Conservation (phyloP, 2,329 filamentous ascomycete species). For the Aspergillus persii region DNA sequence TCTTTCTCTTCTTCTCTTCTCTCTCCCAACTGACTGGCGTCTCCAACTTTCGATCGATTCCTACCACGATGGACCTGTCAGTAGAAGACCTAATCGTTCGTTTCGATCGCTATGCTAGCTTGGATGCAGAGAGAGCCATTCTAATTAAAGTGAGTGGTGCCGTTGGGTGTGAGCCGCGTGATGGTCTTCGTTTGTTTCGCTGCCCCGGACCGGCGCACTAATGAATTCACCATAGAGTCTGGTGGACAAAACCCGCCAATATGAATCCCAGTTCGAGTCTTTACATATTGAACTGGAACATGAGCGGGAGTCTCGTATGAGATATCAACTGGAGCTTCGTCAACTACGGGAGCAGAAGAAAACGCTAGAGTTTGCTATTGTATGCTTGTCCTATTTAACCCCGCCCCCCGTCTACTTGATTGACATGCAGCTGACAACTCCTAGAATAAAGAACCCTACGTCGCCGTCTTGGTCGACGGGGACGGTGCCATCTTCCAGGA, state of each 20-base stretch:
- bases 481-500: conserved; percentile 13
- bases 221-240: not conserved
- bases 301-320: not conserved
- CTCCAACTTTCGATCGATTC: not conserved
- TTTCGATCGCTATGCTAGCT: not conserved
- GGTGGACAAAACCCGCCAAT: not conserved
- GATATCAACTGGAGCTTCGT: not conserved
- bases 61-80: not conserved
- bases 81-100: not conserved
- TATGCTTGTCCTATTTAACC: not conserved
- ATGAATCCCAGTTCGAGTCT: not conserved
- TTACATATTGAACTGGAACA: not conserved
- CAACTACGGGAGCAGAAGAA: not conserved
- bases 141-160: not conserved
- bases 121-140: not conserved
- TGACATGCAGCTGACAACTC: not conserved
- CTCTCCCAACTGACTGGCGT: not conserved
- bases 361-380: not conserved
- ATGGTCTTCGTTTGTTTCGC: not conserved
- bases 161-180: not conserved
- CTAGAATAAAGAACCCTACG: conserved; percentile 9
- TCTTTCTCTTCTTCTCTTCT: not conserved
- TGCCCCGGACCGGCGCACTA: not conserved
- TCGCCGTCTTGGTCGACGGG: conserved; percentile 12
- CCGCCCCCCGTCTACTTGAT: not conserved